A percentile compares a stretch with the other conserved stretches of the same genome.
Conservation (phyloP, 495 filamentous ascomycete species). For the Penicillium macrosclerotiorum region DNA sequence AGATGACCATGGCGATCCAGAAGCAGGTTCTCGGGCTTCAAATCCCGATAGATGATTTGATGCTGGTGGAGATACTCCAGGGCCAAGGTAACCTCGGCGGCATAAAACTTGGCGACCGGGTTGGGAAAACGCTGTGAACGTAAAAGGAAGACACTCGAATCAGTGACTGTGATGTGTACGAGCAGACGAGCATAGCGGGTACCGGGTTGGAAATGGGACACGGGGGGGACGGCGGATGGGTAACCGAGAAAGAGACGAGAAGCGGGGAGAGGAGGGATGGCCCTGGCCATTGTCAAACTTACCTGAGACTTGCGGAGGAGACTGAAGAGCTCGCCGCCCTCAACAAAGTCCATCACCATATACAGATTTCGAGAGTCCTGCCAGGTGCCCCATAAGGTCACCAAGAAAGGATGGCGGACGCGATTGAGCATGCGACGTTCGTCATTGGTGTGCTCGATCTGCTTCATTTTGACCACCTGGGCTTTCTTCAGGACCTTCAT, state of each 20-base stretch:
- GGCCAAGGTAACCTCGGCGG: constrained; percentile 92
- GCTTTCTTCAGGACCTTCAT: constrained; percentile 98
- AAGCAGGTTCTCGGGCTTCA: constrained; percentile 95
- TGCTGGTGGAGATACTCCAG: constrained; percentile 93
- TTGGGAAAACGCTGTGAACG: constrained; percentile 85
- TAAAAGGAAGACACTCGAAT: not conserved
- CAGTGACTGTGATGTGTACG: not conserved
- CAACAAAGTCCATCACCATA: constrained; percentile 99
- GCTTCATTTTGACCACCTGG: constrained; percentile 99
- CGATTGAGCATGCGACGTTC: constrained; percentile 92
- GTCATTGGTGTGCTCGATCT: constrained; percentile 98
- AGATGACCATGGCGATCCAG: constrained; percentile 95
- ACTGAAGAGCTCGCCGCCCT: constrained; percentile 96
- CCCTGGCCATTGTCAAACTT: constrained; percentile 31
- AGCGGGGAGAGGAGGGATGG: not conserved
- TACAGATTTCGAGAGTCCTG: constrained; percentile 94
- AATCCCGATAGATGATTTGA: constrained; percentile 95
- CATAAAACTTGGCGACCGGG: constrained; percentile 98
- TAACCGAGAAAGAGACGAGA: no score
- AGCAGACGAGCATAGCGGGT: no score
- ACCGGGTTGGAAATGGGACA: no score
- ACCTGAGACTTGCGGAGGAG: constrained; percentile 94
- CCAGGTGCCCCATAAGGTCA: constrained; percentile 97
- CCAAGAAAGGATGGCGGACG: constrained; percentile 94
- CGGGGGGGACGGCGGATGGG: no score